Conservation (phyloP, 352 stramenopile species). For the Globisporangium mamillatum region DNA sequence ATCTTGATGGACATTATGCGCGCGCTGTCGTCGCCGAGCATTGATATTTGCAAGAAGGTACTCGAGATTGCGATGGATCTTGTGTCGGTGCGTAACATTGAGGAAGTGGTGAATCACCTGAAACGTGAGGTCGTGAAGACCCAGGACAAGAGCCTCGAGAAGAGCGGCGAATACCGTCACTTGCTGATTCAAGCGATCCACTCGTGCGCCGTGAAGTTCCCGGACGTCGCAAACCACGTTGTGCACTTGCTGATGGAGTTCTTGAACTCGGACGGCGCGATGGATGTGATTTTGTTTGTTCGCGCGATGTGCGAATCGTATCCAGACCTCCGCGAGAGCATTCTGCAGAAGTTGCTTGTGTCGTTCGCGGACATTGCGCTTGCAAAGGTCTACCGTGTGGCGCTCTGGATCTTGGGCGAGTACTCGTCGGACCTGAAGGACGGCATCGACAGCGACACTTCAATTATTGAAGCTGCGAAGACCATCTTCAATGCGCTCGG, state of each 20-base stretch:
- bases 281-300: slow-evolving; percentile 99
- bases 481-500: slow-evolving; percentile 90
- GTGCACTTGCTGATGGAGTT: slow-evolving; percentile 99
- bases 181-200: slow-evolving; percentile 99
- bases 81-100: slow-evolving; percentile 97
- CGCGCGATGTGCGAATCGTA: slow-evolving; percentile 98
- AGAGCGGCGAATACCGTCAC: slow-evolving; percentile 95
- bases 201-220: slow-evolving; percentile 96
- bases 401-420: slow-evolving; percentile 96
- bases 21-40: slow-evolving; percentile 94
- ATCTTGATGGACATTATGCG: slow-evolving; percentile 99
- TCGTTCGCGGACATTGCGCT: slow-evolving; percentile 93
- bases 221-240: slow-evolving; percentile 96
- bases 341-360: slow-evolving; percentile 94
- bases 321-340: slow-evolving; percentile 87
- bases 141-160: slow-evolving; percentile 90
- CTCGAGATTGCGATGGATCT: slow-evolving; percentile 98
- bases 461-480: slow-evolving; percentile 68
- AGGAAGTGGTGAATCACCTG: slow-evolving; percentile 93
- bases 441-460: slow-evolving; percentile 52
- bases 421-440: slow-evolving; percentile 71
- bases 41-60: slow-evolving; percentile 99
- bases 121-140: slow-evolving; percentile 91
- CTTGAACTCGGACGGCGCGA: slow-evolving; percentile 94
- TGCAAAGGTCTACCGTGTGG: slow-evolving; percentile 96